These are phyloP conservation scores for Agaricus blazei DNA, from an alignment of 768 basidiomycete species.

Conservation along the genomic window DNA sequence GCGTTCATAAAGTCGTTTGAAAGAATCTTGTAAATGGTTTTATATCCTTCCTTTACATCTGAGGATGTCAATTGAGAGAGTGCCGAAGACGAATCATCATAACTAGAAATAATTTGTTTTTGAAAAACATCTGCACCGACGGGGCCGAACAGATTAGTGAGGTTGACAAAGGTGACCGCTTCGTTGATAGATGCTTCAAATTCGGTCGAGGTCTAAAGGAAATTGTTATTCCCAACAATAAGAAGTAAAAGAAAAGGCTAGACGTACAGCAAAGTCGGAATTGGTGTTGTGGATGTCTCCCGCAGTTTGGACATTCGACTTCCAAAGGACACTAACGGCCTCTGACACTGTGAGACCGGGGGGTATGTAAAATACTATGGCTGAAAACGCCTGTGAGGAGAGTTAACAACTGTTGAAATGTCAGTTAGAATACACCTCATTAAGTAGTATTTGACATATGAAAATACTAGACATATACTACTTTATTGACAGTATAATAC, in stretches of 20 bases:
- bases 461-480: no score
- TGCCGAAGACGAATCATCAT: slow-evolving; percentile 20
- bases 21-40: slow-evolving; percentile 44
- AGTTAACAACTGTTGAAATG: no score
- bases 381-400: no score
- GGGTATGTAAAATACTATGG: no score
- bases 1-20: slow-evolving; percentile 29
- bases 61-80: slow-evolving; percentile 35
- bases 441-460: no score
- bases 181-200: slow-evolving; percentile 59
- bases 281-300: slow-evolving; percentile 25
- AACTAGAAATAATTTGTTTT: slow-evolving; percentile 19
- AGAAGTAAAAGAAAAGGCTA: neutral
- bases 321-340: slow-evolving; percentile 24
- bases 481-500: no score
- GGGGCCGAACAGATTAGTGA: slow-evolving; percentile 37
- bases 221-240: neutral
- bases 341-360: no score
- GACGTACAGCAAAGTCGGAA: slow-evolving; percentile 24
- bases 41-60: slow-evolving; percentile 48
- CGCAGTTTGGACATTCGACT: slow-evolving; percentile 23
- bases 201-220: slow-evolving; percentile 21
- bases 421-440: no score
- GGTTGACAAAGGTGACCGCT: slow-evolving; percentile 57
- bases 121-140: slow-evolving; percentile 13